These are phyloP conservation scores for Jaltomata sinuosa DNA, from an alignment of 257 asterid species.

Conservation along the genomic window DNA sequence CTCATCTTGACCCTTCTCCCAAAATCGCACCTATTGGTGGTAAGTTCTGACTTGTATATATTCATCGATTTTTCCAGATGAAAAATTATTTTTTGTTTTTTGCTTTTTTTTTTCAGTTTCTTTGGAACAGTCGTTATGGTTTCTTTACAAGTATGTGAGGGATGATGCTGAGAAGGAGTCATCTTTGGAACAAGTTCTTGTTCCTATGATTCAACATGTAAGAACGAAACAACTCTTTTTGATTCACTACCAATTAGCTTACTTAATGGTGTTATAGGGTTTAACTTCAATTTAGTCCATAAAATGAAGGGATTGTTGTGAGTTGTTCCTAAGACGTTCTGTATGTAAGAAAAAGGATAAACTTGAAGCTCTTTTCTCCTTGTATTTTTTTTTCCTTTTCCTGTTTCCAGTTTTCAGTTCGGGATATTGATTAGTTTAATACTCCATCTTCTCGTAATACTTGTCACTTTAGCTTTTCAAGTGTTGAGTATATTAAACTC, in stretches of 20 bases:
- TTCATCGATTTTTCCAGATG: not conserved
- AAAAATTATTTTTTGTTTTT: not conserved
- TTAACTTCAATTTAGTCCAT: not conserved
- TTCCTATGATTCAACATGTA: constrained; percentile 88
- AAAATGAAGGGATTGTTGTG: not conserved
- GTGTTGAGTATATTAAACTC: not conserved
- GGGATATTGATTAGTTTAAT: not conserved
- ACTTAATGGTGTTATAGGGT: not conserved
- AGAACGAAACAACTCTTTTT: not conserved
- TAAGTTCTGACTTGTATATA: constrained; percentile 7
- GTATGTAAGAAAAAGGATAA: not conserved
- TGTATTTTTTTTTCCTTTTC: not conserved
- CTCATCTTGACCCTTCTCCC: constrained; percentile 47
- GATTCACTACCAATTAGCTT: not conserved
- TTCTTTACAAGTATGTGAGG: constrained; percentile 63
- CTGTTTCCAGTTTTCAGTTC: not conserved
- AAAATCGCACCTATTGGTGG: constrained; percentile 33
- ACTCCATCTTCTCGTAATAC: not conserved
- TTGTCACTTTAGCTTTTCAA: not conserved
- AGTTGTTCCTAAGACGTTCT: not conserved
- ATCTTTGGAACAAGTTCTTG: constrained; percentile 62
- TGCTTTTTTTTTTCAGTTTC: constrained; percentile 31
- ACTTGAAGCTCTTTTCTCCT: not conserved
- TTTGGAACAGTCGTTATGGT: constrained; percentile 84
- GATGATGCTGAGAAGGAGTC: constrained; percentile 53